These are phyloP conservation scores for Albifimbria verrucaria DNA, from an alignment of 2,329 filamentous ascomycete genomes.

Conservation along the genomic window DNA sequence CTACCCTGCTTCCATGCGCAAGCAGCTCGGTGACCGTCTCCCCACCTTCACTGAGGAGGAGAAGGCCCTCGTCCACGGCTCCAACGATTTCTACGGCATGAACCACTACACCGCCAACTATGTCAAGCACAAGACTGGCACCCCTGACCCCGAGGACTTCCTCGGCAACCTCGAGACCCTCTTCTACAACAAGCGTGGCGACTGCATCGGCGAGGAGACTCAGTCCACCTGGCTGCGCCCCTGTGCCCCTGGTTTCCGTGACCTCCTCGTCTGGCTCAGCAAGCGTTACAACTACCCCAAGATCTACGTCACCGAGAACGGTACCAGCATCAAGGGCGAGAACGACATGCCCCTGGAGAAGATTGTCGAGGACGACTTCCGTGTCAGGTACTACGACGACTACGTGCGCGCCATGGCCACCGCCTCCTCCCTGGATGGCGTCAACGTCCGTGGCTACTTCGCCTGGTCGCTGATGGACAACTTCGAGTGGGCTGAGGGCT, in stretches of 20 bases:
- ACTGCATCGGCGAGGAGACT: constrained; percentile 76
- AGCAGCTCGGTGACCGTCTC: constrained; percentile 74
- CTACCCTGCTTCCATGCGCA: constrained; percentile 80
- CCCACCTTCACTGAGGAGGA: constrained; percentile 74
- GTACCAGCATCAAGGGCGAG: constrained; percentile 79
- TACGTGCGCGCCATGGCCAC: constrained; percentile 77
- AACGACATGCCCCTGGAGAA: constrained; percentile 68
- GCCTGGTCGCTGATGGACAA: constrained; percentile 90
- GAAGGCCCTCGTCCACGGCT: constrained; percentile 70
- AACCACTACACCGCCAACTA: constrained; percentile 92
- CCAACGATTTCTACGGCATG: constrained; percentile 93
- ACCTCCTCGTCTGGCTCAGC: constrained; percentile 73
- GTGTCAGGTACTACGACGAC: constrained; percentile 72
- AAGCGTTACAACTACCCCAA: constrained; percentile 71
- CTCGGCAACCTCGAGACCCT: constrained; percentile 72
- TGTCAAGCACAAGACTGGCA: constrained; percentile 66
- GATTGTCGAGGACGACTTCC: constrained; percentile 78
- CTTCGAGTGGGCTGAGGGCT: constrained; percentile 91
- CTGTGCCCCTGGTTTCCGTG: constrained; percentile 71
- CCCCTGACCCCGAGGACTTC: constrained; percentile 63
- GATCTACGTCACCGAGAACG: constrained; percentile 89
- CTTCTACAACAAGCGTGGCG: constrained; percentile 67
- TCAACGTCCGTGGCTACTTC: constrained; percentile 76
- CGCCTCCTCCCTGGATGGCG: constrained; percentile 68
- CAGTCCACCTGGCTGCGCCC: constrained; percentile 80